These are phyloP conservation scores for Xylaria sp. DNA, from an alignment of 2,329 filamentous ascomycete genomes.

Conservation along the genomic window DNA sequence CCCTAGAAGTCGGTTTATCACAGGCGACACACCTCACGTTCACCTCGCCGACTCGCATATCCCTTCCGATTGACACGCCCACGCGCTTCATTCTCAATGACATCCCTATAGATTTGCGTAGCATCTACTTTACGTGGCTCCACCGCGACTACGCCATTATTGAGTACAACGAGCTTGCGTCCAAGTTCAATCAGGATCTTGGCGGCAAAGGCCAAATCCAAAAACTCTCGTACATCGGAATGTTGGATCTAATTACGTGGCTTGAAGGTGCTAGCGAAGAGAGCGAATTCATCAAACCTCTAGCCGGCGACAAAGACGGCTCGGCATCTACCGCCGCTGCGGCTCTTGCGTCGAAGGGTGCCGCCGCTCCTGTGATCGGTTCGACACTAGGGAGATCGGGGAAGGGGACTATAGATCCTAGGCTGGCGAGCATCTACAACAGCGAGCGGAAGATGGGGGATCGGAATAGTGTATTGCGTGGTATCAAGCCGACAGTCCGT, in stretches of 20 bases:
- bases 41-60: slow-evolving; percentile 62
- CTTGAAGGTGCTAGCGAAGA: slow-evolving; percentile 88
- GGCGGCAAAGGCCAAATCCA: slow-evolving; percentile 73
- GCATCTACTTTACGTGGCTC: slow-evolving; percentile 94
- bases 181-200: slow-evolving; percentile 80
- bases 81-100: slow-evolving; percentile 88
- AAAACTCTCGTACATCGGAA: slow-evolving; percentile 90
- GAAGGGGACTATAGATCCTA: slow-evolving; percentile 75
- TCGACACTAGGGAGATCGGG: slow-evolving; percentile 58
- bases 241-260: slow-evolving; percentile 91
- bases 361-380: slow-evolving; percentile 48
- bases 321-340: slow-evolving; percentile 49
- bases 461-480: slow-evolving; percentile 84
- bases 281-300: slow-evolving; percentile 88
- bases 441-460: slow-evolving; percentile 92
- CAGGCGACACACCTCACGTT: slow-evolving; percentile 82
- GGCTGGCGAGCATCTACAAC: slow-evolving; percentile 86
- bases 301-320: slow-evolving; percentile 69
- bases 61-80: slow-evolving; percentile 71
- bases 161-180: slow-evolving; percentile 86
- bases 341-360: slow-evolving; percentile 47
- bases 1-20: slow-evolving; percentile 69
- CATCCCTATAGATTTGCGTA: slow-evolving; percentile 81
- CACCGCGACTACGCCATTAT: slow-evolving; percentile 90
- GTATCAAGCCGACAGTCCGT: slow-evolving; percentile 84